Evolutionary conservation across 106 monocot genomes (phyloP), one percentile per base, ranked within the genome.

Genomic region (Xerophyta viscosa): DNA sequence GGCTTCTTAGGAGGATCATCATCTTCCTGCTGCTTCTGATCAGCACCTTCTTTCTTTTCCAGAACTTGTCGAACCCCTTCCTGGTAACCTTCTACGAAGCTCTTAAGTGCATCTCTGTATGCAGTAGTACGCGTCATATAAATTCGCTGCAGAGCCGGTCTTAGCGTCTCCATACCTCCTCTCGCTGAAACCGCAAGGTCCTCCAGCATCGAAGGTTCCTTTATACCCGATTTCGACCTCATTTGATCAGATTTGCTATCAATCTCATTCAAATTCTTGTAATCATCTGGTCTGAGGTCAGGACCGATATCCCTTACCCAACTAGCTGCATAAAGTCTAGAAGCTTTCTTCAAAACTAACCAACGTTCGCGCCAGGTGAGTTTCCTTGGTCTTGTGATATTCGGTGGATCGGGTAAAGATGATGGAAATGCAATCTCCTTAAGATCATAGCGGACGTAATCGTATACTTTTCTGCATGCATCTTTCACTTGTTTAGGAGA

Each of bases 361-460:
- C 68, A 83, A 6, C 62, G 26, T 39, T 87, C 83, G 10, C 50
- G 65, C 71, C 60, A 74, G 8, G 72, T 80, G 46, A 87, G 75
- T 53, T 93, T 77, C 25, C 67, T 69, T 30, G 52, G 65, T 45
- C 67, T 79, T 52, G 65, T 65, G 37, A 66, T 54, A 41, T 65
- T 50, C 6, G 92, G 83, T 3, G 92, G 87, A 19, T 87, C 79
- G n/a, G 87, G 83, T 31, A 92, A 63, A 20, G 93, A 93, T 0
- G 93, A 93, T 59, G 87, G 78, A 39, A 87, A 93, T 24, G 83
- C 93, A 36, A 93, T 93, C 60, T 93, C 92, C 53, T 93, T 93
- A 13, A 93, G 77, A 63, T 93, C 92, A 50, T 80, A 72, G 4
- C 80, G 76, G 18, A 93, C 52, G 37, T 84, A 93, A 46, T 83